Base-by-base conservation (phyloP, 2,329 filamentous ascomycete species). In the Pestalotiopsis sp. region DNA sequence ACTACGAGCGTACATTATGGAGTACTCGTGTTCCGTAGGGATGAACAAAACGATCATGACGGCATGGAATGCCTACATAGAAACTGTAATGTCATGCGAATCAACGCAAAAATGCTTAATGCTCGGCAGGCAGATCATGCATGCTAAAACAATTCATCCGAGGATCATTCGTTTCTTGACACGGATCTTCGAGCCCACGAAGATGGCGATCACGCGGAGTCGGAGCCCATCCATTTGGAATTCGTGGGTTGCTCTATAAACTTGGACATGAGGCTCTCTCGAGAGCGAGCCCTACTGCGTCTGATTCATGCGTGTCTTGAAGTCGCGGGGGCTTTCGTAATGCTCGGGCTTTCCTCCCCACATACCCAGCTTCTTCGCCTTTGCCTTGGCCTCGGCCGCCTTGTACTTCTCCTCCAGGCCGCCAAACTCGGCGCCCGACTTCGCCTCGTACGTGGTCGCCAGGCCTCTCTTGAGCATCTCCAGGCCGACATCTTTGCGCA, bases 381-480 rank as follows among this genome's bases (percentile, higher is more conserved):
- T 93, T 3, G 93, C 93, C 78, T 83, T 84, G 61, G 84, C 85
- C 81, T 95, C 91, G 5, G 90, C 90, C 69, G 83, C 85, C 71
- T 88, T 86, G 77, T 95, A 95, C 69, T 85, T 79, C 62, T 84
- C 81, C 74, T 90, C 88, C 67, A 87, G 83, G 0, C 90, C 89
- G 27, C 96, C 96, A 84, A 96, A 99, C 78, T 98, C 96, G 23
- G 89, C 92, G 3, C 95, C 96, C 4, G 86, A 88, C 81, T 97
- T 98, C 36, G 94, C 95, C 81, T 98, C 96, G 78, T 98, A 99
- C 3, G 96, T 92, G 2, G 94, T 97, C 55, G 95, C 96, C 71
- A 97, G 82, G 0, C 96, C 96, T 25, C 83, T 86, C 81, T 90
- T 93, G 70, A 99, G 81, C 95, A 99, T 97, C 79, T 97, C 92